Percentiles rank a stretch among this genome's conserved stretches.
Evolutionary conservation across 306 rosid species (phyloP).

Genomic region (Sechiopsis laciniata): DNA sequence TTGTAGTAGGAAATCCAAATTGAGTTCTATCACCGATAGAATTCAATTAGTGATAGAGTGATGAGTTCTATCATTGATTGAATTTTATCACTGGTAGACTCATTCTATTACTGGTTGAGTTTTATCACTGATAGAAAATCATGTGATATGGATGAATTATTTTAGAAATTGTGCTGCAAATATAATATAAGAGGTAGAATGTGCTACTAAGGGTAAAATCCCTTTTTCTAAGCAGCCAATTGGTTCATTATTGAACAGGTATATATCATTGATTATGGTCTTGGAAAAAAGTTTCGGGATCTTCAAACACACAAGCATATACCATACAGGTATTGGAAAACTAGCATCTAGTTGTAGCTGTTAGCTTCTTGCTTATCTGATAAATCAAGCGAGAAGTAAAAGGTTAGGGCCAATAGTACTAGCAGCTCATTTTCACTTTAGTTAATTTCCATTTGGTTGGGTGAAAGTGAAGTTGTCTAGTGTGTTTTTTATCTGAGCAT

Average conservation of each 20-base stretch:
- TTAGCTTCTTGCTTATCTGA: slow-evolving; percentile 20
- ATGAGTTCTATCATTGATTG: too few relatives aligned
- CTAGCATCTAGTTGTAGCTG: slow-evolving; percentile 9
- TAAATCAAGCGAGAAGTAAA: background rate
- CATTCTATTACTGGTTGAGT: too few relatives aligned
- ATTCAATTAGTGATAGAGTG: too few relatives aligned
- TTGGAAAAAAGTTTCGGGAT: slow-evolving; percentile 87
- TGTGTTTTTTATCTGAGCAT: background rate
- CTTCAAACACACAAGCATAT: slow-evolving; percentile 98
- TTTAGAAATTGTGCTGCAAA: too few relatives aligned
- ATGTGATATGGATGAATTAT: too few relatives aligned
- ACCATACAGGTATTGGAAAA: slow-evolving; percentile 72
- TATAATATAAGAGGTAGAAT: too few relatives aligned
- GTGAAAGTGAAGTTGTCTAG: slow-evolving; percentile 15
- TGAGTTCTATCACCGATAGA: too few relatives aligned
- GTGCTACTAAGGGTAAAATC: too few relatives aligned
- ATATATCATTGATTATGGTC: slow-evolving; percentile 93
- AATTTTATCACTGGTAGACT: too few relatives aligned
- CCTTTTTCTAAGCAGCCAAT: slow-evolving; percentile 12
- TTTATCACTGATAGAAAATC: too few relatives aligned
- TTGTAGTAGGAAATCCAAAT: too few relatives aligned
- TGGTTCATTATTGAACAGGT: slow-evolving; percentile 49
- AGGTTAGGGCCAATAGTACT: background rate
- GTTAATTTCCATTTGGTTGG: slow-evolving; percentile 4
- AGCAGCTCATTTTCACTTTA: background rate